These are phyloP conservation scores for Chrysochromulina parva DNA, from an alignment of 78 protist genomes.

Conservation along the genomic window DNA sequence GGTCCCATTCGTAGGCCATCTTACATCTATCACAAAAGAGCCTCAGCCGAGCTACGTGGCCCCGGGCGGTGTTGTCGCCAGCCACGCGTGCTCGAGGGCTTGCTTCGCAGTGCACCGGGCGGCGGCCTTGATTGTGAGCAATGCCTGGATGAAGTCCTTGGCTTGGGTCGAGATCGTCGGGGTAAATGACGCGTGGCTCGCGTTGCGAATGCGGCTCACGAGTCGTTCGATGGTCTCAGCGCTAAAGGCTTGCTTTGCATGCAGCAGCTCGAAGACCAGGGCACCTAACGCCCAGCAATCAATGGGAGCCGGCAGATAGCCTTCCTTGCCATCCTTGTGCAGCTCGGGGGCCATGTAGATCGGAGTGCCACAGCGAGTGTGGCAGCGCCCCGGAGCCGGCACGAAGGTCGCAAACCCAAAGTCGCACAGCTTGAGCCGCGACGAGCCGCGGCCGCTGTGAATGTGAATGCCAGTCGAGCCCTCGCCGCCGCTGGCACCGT, in stretches of 20 bases:
- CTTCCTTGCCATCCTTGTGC: background rate
- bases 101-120: no score
- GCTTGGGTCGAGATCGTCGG: no score
- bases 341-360: background rate
- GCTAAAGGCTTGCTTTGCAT: background rate
- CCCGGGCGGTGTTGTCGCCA: no score
- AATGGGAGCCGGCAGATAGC: background rate
- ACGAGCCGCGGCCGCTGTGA: no score
- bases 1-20: no score
- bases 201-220: background rate
- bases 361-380: background rate
- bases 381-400: background rate
- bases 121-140: no score
- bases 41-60: no score
- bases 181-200: no score
- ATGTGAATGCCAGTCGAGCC: no score
- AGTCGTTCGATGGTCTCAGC: background rate
- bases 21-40: no score
- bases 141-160: no score
- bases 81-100: no score
- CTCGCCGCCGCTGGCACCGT: conserved; percentile 58
- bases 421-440: conserved; percentile 30
- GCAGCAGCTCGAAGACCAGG: background rate
- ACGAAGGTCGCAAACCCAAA: background rate
- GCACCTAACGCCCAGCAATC: background rate